Evolutionary conservation across 1,284 basidiomycete species (phyloP).

Genomic region (Nidula niveotomentosa): DNA sequence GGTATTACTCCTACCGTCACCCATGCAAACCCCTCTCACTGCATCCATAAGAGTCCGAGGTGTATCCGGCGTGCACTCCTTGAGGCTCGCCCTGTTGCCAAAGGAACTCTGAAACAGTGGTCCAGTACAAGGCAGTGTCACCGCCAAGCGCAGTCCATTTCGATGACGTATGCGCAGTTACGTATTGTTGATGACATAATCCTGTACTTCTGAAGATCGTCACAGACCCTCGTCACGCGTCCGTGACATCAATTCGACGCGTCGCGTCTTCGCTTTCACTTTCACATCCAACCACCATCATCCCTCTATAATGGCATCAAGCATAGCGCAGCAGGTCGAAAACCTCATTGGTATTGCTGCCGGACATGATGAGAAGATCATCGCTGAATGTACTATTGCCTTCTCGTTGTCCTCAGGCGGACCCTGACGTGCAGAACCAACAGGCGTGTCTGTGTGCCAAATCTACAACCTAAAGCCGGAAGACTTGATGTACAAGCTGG

Average conservation of each 20-base stretch:
- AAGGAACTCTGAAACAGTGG: too few relatives aligned
- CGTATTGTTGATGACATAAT: too few relatives aligned
- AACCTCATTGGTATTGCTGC: conserved; percentile 16
- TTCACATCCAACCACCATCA: neutral
- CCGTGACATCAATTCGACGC: conserved; percentile 7
- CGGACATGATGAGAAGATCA: conserved; percentile 36
- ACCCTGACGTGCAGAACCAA: conserved; percentile 1
- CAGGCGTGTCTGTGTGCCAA: conserved; percentile 66
- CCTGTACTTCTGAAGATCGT: neutral
- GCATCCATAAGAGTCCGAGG: too few relatives aligned
- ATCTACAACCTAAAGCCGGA: conserved; percentile 59
- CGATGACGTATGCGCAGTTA: too few relatives aligned
- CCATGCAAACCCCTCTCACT: too few relatives aligned
- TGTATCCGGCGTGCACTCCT: too few relatives aligned
- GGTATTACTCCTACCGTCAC: too few relatives aligned
- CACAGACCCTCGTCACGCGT: conserved; percentile 4
- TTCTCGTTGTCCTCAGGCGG: neutral
- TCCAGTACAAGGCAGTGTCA: too few relatives aligned
- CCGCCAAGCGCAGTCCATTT: neutral
- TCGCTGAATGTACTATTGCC: conserved; percentile 46
- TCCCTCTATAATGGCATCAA: too few relatives aligned
- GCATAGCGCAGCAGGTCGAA: too few relatives aligned
- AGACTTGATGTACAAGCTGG: conserved; percentile 71
- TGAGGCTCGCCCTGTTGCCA: too few relatives aligned
- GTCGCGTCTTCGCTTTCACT: neutral